These are phyloP conservation scores for Aethionema arabicum DNA, from an alignment of 345 rosid genomes.

Conservation along the genomic window DNA sequence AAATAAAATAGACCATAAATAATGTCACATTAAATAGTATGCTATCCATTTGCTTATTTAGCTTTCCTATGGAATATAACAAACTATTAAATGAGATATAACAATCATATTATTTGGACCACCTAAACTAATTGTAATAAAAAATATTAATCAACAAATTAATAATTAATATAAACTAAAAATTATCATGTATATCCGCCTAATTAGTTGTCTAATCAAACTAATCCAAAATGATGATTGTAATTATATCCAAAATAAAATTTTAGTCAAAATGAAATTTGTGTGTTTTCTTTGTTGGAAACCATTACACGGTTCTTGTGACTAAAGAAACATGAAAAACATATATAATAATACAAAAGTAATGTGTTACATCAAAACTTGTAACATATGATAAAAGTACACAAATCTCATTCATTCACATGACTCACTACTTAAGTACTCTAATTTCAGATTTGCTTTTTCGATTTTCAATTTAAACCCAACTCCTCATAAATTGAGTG, in stretches of 20 bases:
- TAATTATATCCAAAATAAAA: background rate
- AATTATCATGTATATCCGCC: background rate
- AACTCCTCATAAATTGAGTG: no score
- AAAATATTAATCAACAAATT: background rate
- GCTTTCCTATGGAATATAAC: no score
- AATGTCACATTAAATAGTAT: no score
- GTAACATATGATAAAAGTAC: conserved; percentile 10
- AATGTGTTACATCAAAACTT: conserved; percentile 29
- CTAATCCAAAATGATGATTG: background rate
- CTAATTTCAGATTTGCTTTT: background rate
- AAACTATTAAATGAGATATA: no score
- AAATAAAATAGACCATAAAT: no score
- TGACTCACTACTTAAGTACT: background rate
- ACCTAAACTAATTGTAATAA: background rate
- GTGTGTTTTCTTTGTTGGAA: background rate
- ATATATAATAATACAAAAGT: conserved; percentile 13
- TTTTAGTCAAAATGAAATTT: background rate
- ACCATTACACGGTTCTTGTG: conserved; percentile 13
- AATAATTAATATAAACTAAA: background rate
- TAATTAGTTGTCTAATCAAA: conserved; percentile 3
- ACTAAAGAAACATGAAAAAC: conserved; percentile 4
- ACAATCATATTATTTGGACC: background rate
- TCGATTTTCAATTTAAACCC: no score
- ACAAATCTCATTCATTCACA: background rate
- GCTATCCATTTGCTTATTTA: no score